Evolutionary conservation across 768 basidiomycete species (phyloP).

Genomic region (Leccinum longicurvipes): DNA sequence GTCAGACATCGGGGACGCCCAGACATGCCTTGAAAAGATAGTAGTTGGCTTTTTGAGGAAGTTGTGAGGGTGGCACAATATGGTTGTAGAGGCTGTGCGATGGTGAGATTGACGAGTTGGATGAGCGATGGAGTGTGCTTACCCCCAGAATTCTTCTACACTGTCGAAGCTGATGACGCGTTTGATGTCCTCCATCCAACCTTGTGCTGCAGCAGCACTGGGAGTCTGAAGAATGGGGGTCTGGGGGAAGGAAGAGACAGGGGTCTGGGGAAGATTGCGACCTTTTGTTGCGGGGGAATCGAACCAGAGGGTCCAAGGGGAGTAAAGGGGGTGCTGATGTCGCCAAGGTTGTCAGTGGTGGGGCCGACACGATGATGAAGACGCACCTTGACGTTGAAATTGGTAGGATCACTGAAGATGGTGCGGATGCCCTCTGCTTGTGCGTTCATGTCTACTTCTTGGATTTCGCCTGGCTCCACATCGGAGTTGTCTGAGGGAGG

Average conservation of each 20-base stretch:
- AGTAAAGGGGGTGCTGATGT: constrained; percentile 84
- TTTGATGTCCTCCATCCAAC: constrained; percentile 99
- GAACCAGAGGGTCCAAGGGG: constrained; percentile 97
- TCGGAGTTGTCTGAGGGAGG: constrained; percentile 34
- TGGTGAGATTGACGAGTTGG: constrained; percentile 8
- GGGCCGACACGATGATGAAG: neutral
- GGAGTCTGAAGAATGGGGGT: constrained; percentile 75
- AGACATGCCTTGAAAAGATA: constrained; percentile 90
- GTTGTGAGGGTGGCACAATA: constrained; percentile 89
- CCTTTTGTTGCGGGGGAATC: constrained; percentile 92
- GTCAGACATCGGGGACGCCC: neutral
- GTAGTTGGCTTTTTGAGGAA: constrained; percentile 97
- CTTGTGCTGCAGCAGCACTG: constrained; percentile 67
- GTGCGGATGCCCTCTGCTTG: constrained; percentile 85
- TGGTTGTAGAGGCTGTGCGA: constrained; percentile 82
- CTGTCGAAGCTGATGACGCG: constrained; percentile 94
- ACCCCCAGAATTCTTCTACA: constrained; percentile 99
- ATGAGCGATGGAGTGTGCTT: constrained; percentile 28
- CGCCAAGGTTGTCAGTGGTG: neutral
- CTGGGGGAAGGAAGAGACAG: constrained; percentile 71
- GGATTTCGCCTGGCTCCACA: constrained; percentile 78
- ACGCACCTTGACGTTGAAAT: constrained; percentile 93
- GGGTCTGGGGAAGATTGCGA: constrained; percentile 83
- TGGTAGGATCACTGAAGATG: constrained; percentile 88
- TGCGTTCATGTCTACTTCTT: constrained; percentile 81